These are phyloP conservation scores for Debaryomyces maramus DNA, from an alignment of 805 yeast species.

Conservation along the genomic window DNA sequence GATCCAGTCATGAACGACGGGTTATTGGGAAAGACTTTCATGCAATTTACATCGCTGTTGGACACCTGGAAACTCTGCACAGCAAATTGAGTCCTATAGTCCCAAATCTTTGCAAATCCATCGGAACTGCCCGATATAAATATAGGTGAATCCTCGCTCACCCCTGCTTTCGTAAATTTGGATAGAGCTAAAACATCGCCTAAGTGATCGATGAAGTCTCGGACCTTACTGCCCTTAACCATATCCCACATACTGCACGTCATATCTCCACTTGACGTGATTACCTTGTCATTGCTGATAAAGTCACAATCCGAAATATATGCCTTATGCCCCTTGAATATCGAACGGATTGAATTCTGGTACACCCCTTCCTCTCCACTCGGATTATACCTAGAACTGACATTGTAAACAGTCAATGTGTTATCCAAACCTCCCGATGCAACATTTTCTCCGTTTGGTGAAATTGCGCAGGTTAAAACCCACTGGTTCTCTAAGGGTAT, in stretches of 20 bases:
- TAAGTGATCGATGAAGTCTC: slow-evolving; percentile 63
- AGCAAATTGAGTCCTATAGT: slow-evolving; percentile 49
- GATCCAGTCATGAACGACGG: slow-evolving; percentile 71
- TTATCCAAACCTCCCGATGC: slow-evolving; percentile 87
- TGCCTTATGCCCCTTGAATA: slow-evolving; percentile 79
- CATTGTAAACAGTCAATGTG: slow-evolving; percentile 66
- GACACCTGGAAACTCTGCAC: slow-evolving; percentile 55
- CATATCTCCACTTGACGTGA: slow-evolving; percentile 83
- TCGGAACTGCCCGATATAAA: slow-evolving; percentile 71
- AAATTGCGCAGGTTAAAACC: slow-evolving; percentile 73
- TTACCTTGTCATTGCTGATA: slow-evolving; percentile 50
- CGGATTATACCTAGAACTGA: slow-evolving; percentile 13
- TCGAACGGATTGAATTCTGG: slow-evolving; percentile 41
- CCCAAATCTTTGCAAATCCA: slow-evolving; percentile 69
- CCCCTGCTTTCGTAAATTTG: slow-evolving; percentile 17
- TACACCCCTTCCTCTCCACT: slow-evolving; percentile 9
- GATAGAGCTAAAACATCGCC: slow-evolving; percentile 65
- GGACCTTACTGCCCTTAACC: slow-evolving; percentile 50
- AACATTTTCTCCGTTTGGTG: slow-evolving; percentile 63
- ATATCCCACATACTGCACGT: slow-evolving; percentile 81
- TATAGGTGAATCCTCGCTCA: slow-evolving; percentile 10
- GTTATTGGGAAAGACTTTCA: slow-evolving; percentile 69
- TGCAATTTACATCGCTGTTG: slow-evolving; percentile 59
- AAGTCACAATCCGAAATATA: slow-evolving; percentile 78
- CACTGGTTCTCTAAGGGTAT: slow-evolving; percentile 74